These are phyloP conservation scores for Pythium rhizo-oryzae DNA, from an alignment of 352 stramenopile genomes.

Conservation along the genomic window DNA sequence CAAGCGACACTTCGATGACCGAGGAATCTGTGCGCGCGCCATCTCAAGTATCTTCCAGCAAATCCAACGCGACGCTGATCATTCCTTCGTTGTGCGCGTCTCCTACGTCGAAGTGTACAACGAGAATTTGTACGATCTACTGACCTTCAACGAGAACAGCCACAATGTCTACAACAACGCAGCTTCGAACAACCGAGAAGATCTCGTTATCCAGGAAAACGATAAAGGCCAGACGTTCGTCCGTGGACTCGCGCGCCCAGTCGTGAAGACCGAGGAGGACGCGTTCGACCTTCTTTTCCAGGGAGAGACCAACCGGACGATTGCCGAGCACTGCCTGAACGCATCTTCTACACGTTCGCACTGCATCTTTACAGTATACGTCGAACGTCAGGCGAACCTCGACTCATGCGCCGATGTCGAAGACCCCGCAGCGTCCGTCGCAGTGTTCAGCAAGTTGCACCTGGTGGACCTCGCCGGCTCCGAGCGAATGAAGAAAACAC, in stretches of 20 bases:
- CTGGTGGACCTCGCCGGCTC: slow-evolving; percentile 93
- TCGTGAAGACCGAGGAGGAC: slow-evolving; percentile 69
- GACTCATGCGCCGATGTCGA: slow-evolving; percentile 22
- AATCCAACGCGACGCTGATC: slow-evolving; percentile 47
- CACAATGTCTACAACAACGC: slow-evolving; percentile 20
- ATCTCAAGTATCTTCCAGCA: slow-evolving; percentile 61
- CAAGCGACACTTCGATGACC: slow-evolving; percentile 58
- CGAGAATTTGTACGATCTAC: slow-evolving; percentile 85
- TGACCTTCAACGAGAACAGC: slow-evolving; percentile 39
- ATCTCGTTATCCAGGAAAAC: slow-evolving; percentile 65
- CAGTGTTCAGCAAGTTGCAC: slow-evolving; percentile 89
- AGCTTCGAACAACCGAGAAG: slow-evolving; percentile 21
- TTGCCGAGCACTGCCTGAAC: slow-evolving; percentile 84
- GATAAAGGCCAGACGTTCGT: slow-evolving; percentile 72
- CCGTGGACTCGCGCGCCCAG: slow-evolving; percentile 49
- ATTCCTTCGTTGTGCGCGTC: slow-evolving; percentile 59
- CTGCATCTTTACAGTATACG: slow-evolving; percentile 81
- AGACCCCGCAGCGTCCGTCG: slow-evolving; percentile 7
- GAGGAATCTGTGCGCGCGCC: slow-evolving; percentile 59
- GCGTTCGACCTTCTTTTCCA: slow-evolving; percentile 81
- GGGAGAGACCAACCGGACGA: slow-evolving; percentile 74
- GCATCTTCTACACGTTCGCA: slow-evolving; percentile 75
- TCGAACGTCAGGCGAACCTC: slow-evolving; percentile 46
- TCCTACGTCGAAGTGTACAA: slow-evolving; percentile 93
- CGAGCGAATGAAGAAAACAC: slow-evolving; percentile 90